phyloP scores from a whole-genome alignment of 192 early-diverging fungal genomes.

The Rhizoclosmatium sp. region DNA sequence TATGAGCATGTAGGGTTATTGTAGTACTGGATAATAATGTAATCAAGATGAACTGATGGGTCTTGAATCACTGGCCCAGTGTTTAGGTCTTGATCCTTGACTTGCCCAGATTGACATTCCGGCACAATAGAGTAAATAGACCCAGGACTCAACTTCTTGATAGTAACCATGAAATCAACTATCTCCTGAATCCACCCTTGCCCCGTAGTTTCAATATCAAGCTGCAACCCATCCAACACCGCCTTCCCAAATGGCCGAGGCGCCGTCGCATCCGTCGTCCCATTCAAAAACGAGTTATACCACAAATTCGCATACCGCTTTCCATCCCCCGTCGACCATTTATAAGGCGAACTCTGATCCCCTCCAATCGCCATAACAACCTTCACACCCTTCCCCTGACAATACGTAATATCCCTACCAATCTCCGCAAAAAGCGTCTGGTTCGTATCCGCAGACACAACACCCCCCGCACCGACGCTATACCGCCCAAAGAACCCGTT shows the following conservation, averaged over 20 bases:
- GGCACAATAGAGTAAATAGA: constrained; percentile 8
- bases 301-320: not conserved
- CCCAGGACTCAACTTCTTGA: not conserved
- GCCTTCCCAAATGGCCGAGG: constrained; percentile 16
- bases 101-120: not conserved
- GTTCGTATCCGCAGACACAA: not conserved
- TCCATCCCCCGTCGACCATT: constrained; percentile 18
- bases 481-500: not conserved
- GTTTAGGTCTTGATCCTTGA: constrained; percentile 10
- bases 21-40: constrained; percentile 37
- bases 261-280: not conserved
- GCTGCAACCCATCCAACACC: constrained; percentile 24
- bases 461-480: not conserved
- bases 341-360: constrained; percentile 1
- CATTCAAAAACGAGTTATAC: constrained; percentile 22
- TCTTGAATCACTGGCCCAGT: constrained; percentile 2
- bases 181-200: constrained; percentile 4
- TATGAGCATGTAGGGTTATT: constrained; percentile 31
- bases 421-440: constrained; percentile 1
- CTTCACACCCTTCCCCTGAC: constrained; percentile 24
- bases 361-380: constrained; percentile 28
- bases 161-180: not conserved
- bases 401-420: constrained; percentile 18
- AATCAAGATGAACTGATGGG: constrained; percentile 1
- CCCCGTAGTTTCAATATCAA: constrained; percentile 28